Percentiles rank a stretch among this genome's conserved stretches.
These are phyloP conservation scores for Rhizopogon vinicolor DNA, from an alignment of 768 basidiomycete species.

Conservation along the genomic window DNA sequence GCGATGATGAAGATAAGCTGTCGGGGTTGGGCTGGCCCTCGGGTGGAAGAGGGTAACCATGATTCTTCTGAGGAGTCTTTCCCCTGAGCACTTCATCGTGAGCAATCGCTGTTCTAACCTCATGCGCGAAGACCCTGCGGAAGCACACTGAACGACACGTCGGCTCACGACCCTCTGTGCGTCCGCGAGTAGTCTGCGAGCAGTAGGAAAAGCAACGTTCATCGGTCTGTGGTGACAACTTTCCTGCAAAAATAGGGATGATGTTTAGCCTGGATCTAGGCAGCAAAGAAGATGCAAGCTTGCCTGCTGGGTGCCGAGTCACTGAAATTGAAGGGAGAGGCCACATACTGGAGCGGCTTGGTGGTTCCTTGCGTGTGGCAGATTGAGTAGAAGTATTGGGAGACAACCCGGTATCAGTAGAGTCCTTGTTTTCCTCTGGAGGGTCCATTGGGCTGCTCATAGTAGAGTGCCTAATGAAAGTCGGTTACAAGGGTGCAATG, in stretches of 20 bases:
- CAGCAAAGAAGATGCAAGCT: not conserved
- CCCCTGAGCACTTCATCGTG: conserved; percentile 22
- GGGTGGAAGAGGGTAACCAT: conserved; percentile 56
- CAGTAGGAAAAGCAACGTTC: conserved; percentile 65
- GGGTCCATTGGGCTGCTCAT: conserved; percentile 2
- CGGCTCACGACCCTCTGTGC: conserved; percentile 46
- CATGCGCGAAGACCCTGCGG: conserved; percentile 63
- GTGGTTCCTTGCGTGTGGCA: not conserved
- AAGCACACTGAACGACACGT: conserved; percentile 57
- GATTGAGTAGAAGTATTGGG: not conserved
- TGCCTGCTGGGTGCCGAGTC: conserved; percentile 18
- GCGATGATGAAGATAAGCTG: conserved; percentile 4
- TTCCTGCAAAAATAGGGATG: conserved; percentile 31
- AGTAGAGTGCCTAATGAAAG: not conserved
- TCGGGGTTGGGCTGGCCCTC: conserved; percentile 52
- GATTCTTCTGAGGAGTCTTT: conserved; percentile 40
- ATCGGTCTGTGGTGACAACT: conserved; percentile 54
- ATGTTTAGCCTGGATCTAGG: not conserved
- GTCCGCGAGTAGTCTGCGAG: conserved; percentile 51
- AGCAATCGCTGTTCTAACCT: conserved; percentile 51
- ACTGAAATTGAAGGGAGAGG: conserved; percentile 20
- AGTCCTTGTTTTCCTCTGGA: not conserved
- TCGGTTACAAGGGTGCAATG: not conserved
- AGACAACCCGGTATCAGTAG: not conserved
- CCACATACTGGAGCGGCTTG: conserved; percentile 2